These are phyloP conservation scores for Pontederia paniculata DNA, from an alignment of 176 grass and related monocot genomes.

Conservation along the genomic window DNA sequence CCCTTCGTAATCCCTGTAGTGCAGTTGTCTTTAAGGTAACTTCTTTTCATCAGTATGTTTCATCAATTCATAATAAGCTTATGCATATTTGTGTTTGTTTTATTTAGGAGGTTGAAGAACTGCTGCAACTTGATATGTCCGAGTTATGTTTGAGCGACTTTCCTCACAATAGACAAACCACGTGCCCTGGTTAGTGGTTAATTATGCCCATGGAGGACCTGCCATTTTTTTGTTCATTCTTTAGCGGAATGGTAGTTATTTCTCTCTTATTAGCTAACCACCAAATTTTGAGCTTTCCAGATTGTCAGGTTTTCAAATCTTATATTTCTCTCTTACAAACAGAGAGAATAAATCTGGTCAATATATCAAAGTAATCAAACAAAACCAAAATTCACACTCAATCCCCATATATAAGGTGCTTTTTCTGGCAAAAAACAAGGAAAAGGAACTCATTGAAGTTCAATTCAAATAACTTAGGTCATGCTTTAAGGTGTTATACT, in stretches of 20 bases:
- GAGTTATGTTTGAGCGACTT: constrained; percentile 66
- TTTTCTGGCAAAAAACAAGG: too few relatives aligned
- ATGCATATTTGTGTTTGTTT: constrained; percentile 10
- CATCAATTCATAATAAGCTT: constrained; percentile 4
- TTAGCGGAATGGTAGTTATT: not conserved
- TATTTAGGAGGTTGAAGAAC: constrained; percentile 79
- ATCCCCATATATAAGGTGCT: too few relatives aligned
- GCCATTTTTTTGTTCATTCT: not conserved
- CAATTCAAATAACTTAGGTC: too few relatives aligned
- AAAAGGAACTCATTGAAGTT: too few relatives aligned
- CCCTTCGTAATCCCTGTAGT: constrained; percentile 55
- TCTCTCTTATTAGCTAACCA: too few relatives aligned
- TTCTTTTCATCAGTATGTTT: constrained; percentile 16
- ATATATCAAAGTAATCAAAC: too few relatives aligned
- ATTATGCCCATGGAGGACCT: not conserved
- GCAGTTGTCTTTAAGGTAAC: constrained; percentile 72
- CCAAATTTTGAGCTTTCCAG: too few relatives aligned
- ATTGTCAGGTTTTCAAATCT: too few relatives aligned
- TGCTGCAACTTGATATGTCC: constrained; percentile 87
- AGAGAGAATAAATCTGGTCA: too few relatives aligned
- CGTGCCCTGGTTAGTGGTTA: constrained; percentile 36
- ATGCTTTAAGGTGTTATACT: too few relatives aligned
- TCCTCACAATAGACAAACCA: constrained; percentile 53
- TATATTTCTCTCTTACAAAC: too few relatives aligned
- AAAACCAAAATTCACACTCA: too few relatives aligned